These are phyloP conservation scores for Lodderomyces pseudojiufengensis DNA, from an alignment of 1,139 yeast genomes.

Conservation along the genomic window DNA sequence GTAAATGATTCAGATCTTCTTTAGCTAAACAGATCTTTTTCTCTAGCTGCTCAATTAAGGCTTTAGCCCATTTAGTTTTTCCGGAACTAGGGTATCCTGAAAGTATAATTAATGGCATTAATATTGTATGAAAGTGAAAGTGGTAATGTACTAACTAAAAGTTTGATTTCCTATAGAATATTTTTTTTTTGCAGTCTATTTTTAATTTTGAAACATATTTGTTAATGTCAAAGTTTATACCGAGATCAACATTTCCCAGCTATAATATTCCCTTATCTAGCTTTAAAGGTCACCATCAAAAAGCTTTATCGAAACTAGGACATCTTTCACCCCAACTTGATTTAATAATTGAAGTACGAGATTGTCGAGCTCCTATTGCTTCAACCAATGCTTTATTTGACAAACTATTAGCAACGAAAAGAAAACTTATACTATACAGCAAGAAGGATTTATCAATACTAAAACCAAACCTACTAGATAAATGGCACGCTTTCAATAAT, in stretches of 20 bases:
- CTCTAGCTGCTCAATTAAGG: constrained; percentile 47
- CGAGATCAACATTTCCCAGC: constrained; percentile 55
- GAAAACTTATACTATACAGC: constrained; percentile 62
- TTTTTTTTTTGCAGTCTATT: neutral
- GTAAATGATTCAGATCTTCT: constrained; percentile 41
- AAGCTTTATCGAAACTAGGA: constrained; percentile 68
- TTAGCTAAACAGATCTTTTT: constrained; percentile 42
- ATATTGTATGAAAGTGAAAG: neutral
- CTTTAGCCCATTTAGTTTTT: constrained; percentile 68
- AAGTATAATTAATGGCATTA: constrained; percentile 80
- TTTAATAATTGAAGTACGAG: constrained; percentile 78
- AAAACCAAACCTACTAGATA: constrained; percentile 31
- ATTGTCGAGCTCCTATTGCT: constrained; percentile 83
- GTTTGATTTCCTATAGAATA: neutral
- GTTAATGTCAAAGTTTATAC: constrained; percentile 25
- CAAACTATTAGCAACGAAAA: constrained; percentile 55
- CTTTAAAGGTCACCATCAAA: constrained; percentile 88
- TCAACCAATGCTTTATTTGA: constrained; percentile 82
- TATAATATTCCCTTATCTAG: constrained; percentile 70
- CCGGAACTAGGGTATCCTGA: constrained; percentile 89
- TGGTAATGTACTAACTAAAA: too few relatives aligned
- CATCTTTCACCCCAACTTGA: constrained; percentile 79
- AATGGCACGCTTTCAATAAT: constrained; percentile 51
- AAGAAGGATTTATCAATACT: constrained; percentile 54
- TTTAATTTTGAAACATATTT: neutral